These are phyloP conservation scores for Thuja plicata DNA, from an alignment of 83 land plant species.

Conservation along the genomic window DNA sequence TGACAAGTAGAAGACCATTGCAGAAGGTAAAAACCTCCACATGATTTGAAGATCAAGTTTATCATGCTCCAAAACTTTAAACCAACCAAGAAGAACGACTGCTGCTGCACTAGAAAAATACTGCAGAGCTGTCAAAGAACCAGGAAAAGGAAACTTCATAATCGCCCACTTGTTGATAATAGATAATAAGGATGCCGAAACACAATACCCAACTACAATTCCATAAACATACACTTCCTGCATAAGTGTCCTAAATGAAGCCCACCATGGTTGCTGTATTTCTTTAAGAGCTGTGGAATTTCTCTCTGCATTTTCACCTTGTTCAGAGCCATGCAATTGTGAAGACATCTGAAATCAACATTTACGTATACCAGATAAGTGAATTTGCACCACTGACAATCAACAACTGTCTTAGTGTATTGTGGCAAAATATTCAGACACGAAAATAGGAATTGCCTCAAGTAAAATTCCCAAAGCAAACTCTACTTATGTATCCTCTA, in stretches of 20 bases:
- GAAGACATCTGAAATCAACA: constrained; percentile 37
- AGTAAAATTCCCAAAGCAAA: background rate
- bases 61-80: constrained; percentile 40
- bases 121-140: constrained; percentile 48
- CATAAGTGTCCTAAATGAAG: background rate
- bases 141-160: constrained; percentile 53
- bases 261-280: constrained; percentile 11
- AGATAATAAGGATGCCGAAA: constrained; percentile 46
- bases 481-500: background rate
- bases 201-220: constrained; percentile 47
- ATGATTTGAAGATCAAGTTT: constrained; percentile 21
- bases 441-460: background rate
- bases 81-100: constrained; percentile 33
- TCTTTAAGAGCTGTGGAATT: background rate
- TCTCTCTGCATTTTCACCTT: constrained; percentile 11
- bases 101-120: constrained; percentile 35
- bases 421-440: background rate
- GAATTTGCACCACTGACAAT: background rate
- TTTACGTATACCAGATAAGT: background rate
- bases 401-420: background rate
- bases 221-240: constrained; percentile 30
- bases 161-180: constrained; percentile 61
- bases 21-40: constrained; percentile 47
- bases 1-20: constrained; percentile 45
- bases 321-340: constrained; percentile 17